A percentile compares a stretch with the other conserved stretches of the same genome.
Evolutionary conservation across 2,329 filamentous ascomycete genomes (phyloP).

Genomic region (Metarhizium robertsii): DNA sequence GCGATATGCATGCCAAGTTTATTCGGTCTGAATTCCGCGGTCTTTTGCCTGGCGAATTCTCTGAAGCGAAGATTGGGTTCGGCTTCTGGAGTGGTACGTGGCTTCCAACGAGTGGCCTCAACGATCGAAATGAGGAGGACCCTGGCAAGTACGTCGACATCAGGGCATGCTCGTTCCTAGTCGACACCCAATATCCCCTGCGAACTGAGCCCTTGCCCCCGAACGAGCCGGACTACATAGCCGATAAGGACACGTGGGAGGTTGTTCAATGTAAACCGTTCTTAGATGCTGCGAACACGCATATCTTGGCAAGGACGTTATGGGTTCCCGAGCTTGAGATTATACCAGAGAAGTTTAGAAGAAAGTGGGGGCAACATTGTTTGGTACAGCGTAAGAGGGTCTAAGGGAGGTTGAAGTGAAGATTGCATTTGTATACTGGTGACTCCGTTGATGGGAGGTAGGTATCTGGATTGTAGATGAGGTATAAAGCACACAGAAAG

Average conservation of each 20-base stretch:
- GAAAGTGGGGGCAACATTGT: constrained; percentile 86
- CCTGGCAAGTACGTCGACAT: constrained; percentile 76
- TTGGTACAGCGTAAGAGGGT: constrained; percentile 48
- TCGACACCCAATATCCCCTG: constrained; percentile 74
- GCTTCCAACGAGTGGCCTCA: constrained; percentile 75
- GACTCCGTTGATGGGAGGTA: neutral
- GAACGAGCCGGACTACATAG: constrained; percentile 72
- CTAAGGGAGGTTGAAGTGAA: neutral
- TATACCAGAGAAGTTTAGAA: constrained; percentile 58
- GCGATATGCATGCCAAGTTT: constrained; percentile 79
- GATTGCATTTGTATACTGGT: neutral
- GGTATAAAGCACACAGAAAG: no score
- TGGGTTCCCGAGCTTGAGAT: constrained; percentile 70
- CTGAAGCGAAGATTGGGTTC: constrained; percentile 58
- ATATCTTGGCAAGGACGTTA: constrained; percentile 62
- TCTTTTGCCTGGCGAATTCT: constrained; percentile 83
- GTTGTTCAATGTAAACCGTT: constrained; percentile 66
- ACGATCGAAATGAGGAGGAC: constrained; percentile 85
- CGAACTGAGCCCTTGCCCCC: constrained; percentile 41
- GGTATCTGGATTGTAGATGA: no score
- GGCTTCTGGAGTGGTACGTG: constrained; percentile 78
- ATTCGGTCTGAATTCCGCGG: constrained; percentile 84
- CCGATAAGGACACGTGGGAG: constrained; percentile 70
- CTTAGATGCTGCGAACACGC: constrained; percentile 68
- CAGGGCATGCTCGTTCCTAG: constrained; percentile 67